Conservation (phyloP, 2,329 filamentous ascomycete genomes). For the Metarhizium sp. region DNA sequence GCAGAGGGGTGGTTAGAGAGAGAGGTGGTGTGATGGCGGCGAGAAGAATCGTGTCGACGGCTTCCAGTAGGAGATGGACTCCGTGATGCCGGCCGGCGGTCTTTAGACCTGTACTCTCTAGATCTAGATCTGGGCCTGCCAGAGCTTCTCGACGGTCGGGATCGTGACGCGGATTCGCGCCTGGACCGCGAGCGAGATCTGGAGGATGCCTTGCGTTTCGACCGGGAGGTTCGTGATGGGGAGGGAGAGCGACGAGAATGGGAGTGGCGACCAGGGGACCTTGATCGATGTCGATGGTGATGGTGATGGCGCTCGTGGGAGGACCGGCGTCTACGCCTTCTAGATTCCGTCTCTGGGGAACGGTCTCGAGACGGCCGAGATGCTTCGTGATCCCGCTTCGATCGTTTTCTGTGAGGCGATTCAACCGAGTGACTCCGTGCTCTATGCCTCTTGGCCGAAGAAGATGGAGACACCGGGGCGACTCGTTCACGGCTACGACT, state of each 20-base stretch:
- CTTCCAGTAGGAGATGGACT: constrained; percentile 8
- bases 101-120: constrained; percentile 2
- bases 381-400: constrained; percentile 23
- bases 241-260: constrained; percentile 20
- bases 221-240: constrained; percentile 11
- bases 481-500: constrained; percentile 25
- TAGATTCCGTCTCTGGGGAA: constrained; percentile 25
- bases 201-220: constrained; percentile 13
- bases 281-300: constrained; percentile 6
- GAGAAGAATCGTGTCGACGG: constrained; percentile 4
- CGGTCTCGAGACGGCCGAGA: constrained; percentile 30
- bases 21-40: constrained; percentile 11
- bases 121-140: neutral
- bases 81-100: constrained; percentile 3
- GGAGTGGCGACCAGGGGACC: constrained; percentile 20
- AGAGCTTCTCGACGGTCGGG: neutral
- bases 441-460: constrained; percentile 31
- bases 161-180: constrained; percentile 1
- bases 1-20: constrained; percentile 13
- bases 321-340: constrained; percentile 22
- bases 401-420: constrained; percentile 30
- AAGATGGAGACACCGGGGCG: constrained; percentile 24
- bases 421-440: constrained; percentile 31
- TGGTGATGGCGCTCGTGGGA: constrained; percentile 21
- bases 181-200: constrained; percentile 16